A percentile compares a stretch with the other conserved stretches of the same genome.
phyloP scores from a whole-genome alignment of 2,329 filamentous ascomycete species.

The Fusarium tuaranense region DNA sequence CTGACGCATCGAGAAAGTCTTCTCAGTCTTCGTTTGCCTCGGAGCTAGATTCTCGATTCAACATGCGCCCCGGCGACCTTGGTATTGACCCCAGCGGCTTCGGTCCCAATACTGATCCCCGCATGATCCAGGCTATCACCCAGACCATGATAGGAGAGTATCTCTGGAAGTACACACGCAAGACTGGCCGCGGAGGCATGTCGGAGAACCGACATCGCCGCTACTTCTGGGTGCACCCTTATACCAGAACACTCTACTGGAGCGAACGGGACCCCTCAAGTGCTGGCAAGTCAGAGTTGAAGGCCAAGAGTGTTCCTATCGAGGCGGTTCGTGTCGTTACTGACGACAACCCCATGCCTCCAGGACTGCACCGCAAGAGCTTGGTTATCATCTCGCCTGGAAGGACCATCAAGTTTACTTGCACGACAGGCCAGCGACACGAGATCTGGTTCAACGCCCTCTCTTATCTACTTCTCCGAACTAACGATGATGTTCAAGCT shows the following conservation, averaged over 20 bases:
- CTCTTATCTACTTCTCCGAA: constrained; percentile 89
- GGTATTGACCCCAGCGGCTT: constrained; percentile 69
- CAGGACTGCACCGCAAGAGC: constrained; percentile 94
- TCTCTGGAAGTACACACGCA: constrained; percentile 98
- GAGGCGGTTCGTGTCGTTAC: constrained; percentile 92
- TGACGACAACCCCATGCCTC: constrained; percentile 95
- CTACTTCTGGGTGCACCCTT: constrained; percentile 99
- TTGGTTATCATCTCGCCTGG: constrained; percentile 90
- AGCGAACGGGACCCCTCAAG: constrained; percentile 87
- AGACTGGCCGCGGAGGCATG: constrained; percentile 87
- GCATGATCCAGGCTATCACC: constrained; percentile 99
- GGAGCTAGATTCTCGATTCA: constrained; percentile 92
- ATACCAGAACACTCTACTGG: constrained; percentile 97
- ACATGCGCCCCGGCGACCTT: constrained; percentile 71
- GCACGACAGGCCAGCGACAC: constrained; percentile 91
- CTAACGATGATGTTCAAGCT: constrained; percentile 71
- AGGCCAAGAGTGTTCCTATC: constrained; percentile 90
- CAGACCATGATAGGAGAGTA: constrained; percentile 99
- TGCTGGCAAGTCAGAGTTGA: constrained; percentile 80
- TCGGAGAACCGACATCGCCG: constrained; percentile 91
- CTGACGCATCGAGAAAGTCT: constrained; percentile 65
- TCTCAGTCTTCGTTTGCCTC: constrained; percentile 97
- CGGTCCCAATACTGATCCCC: constrained; percentile 83
- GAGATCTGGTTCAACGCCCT: constrained; percentile 99
- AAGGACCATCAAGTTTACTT: constrained; percentile 92